Conservation (phyloP, 768 basidiomycete species). For the Cyclocybe cylindracea region DNA sequence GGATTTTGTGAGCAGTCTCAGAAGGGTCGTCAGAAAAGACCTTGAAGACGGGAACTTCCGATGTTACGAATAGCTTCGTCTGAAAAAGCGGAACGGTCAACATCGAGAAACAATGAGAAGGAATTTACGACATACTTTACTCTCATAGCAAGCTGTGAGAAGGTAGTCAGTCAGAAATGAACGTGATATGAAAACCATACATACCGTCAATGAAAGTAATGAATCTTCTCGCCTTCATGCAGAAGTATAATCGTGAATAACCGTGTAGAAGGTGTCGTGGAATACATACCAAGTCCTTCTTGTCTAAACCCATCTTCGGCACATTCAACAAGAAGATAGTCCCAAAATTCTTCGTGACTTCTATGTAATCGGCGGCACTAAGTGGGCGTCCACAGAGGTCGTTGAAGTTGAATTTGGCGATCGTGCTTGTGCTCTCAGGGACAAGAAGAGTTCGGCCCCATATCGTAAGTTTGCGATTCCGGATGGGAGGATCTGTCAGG, state of each 20-base stretch:
- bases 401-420: constrained; percentile 86
- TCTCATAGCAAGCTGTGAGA: constrained; percentile 82
- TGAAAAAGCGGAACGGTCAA: constrained; percentile 26
- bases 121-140: constrained; percentile 53
- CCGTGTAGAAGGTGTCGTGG: background rate
- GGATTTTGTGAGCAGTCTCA: constrained; percentile 31
- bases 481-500: constrained; percentile 55
- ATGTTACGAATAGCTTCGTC: constrained; percentile 91
- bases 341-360: constrained; percentile 84
- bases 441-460: constrained; percentile 88
- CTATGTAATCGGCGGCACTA: constrained; percentile 94
- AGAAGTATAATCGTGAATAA: constrained; percentile 2
- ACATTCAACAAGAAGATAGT: constrained; percentile 89
- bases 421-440: constrained; percentile 74
- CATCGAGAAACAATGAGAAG: background rate
- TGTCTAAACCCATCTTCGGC: constrained; percentile 82
- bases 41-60: constrained; percentile 88
- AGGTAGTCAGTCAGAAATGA: constrained; percentile 1
- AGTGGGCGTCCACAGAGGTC: constrained; percentile 88
- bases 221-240: constrained; percentile 84
- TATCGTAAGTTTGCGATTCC: constrained; percentile 67
- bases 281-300: constrained; percentile 77
- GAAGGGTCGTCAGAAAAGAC: constrained; percentile 79
- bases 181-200: constrained; percentile 21
- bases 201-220: constrained; percentile 95